A percentile compares a stretch with the other conserved stretches of the same genome.
Evolutionary conservation across 2,329 filamentous ascomycete species (phyloP).

Genomic region (Aspergillus viridinutans): DNA sequence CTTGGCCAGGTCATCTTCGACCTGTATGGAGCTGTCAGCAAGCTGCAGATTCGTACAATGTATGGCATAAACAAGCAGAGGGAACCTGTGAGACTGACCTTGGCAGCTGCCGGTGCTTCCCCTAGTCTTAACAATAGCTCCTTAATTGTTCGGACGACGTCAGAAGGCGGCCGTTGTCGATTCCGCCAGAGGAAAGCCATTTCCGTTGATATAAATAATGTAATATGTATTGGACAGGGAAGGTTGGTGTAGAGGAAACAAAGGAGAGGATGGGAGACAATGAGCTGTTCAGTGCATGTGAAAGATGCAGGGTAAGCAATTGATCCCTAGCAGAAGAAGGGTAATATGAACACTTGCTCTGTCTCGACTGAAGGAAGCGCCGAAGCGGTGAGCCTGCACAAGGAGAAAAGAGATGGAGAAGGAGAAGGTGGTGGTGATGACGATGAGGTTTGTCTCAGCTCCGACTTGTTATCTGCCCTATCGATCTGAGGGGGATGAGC

Average conservation of each 20-base stretch:
- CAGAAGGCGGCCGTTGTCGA: slow-evolving; percentile 57
- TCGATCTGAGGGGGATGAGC: slow-evolving; percentile 8
- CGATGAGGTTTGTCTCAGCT: not conserved
- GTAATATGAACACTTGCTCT: not conserved
- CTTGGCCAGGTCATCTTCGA: slow-evolving; percentile 79
- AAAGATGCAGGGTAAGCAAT: not conserved
- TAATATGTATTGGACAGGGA: slow-evolving; percentile 1
- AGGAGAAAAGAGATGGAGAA: not conserved
- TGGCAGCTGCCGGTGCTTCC: slow-evolving; percentile 52
- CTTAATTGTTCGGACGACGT: slow-evolving; percentile 60
- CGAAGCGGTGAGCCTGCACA: not conserved
- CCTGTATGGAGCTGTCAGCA: slow-evolving; percentile 46
- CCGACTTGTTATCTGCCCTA: slow-evolving; percentile 1
- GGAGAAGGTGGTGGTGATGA: not conserved
- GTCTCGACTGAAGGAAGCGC: not conserved
- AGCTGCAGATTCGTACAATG: not conserved
- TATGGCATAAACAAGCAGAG: not conserved
- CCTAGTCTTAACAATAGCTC: slow-evolving; percentile 60
- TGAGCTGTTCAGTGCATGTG: not conserved
- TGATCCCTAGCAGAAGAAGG: slow-evolving; percentile 1
- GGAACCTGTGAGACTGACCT: slow-evolving; percentile 41
- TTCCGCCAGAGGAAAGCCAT: slow-evolving; percentile 69
- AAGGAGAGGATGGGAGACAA: not conserved
- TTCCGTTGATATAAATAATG: slow-evolving; percentile 13
- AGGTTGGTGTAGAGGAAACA: not conserved